Conservation (phyloP, 2,329 filamentous ascomycete species). For the Colletotrichum cereale region DNA sequence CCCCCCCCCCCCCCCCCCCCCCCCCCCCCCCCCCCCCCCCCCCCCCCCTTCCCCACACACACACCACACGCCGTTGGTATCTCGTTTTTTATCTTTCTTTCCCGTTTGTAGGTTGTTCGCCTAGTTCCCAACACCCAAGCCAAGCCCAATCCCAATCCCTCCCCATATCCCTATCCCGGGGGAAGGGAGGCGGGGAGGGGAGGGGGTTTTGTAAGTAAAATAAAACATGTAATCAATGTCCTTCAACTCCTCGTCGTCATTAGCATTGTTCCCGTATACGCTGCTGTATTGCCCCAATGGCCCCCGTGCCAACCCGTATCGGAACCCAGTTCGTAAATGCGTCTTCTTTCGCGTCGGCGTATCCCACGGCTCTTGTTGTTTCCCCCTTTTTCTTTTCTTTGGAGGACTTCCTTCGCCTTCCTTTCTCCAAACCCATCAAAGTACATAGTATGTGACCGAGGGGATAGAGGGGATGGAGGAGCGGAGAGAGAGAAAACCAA, state of each 20-base stretch:
- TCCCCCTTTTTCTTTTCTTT: background rate
- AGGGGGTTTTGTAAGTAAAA: background rate
- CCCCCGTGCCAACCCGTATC: background rate
- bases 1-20: no score
- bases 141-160: no score
- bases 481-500: background rate
- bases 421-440: background rate
- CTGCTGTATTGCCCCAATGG: background rate
- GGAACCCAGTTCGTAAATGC: background rate
- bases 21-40: no score
- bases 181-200: background rate
- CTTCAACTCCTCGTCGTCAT: slow-evolving; percentile 5
- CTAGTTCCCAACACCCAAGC: no score
- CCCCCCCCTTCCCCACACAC: no score
- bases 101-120: background rate
- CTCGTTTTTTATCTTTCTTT: background rate
- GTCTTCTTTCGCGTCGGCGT: background rate
- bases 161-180: background rate
- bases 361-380: background rate
- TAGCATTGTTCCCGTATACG: background rate
- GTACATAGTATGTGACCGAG: background rate
- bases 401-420: background rate
- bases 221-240: background rate
- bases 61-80: slow-evolving; percentile 3
- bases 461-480: background rate